Evolutionary conservation across 352 stramenopile genomes (phyloP).

Genomic region (Sclerospora graminicola): DNA sequence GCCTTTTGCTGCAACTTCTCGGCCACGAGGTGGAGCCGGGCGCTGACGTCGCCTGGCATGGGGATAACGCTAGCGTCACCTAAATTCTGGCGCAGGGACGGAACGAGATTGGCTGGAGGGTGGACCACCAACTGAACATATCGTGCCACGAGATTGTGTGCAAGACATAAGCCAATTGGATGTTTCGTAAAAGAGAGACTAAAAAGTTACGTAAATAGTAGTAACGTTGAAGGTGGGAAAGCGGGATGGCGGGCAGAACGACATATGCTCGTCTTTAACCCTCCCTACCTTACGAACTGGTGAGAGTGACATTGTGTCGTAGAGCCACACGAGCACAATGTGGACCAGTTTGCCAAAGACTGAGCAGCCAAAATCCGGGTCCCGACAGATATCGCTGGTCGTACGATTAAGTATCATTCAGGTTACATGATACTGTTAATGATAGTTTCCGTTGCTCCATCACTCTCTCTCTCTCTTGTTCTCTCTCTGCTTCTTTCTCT

Average conservation of each 20-base stretch:
- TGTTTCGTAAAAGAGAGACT: slow-evolving; percentile 4
- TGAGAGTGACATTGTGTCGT: no score
- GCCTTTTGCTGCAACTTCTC: slow-evolving; percentile 66
- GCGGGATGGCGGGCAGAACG: background rate
- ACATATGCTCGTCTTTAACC: no score
- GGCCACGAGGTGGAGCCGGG: slow-evolving; percentile 59
- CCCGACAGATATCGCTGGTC: no score
- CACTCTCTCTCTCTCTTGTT: no score
- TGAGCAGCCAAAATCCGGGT: no score
- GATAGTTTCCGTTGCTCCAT: no score
- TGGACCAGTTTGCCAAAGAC: no score
- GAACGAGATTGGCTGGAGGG: background rate
- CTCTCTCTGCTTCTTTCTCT: no score
- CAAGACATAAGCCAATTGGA: background rate
- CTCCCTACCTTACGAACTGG: no score
- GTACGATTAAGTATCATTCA: no score
- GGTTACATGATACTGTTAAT: no score
- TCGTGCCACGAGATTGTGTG: background rate
- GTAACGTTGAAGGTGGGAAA: background rate
- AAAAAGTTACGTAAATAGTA: background rate
- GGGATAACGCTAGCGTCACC: background rate
- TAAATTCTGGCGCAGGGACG: background rate
- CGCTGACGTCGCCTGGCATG: slow-evolving; percentile 38
- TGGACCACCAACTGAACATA: background rate
- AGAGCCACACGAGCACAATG: no score